phyloP scores from a whole-genome alignment of 768 basidiomycete genomes.

The Lentinula raphanica region DNA sequence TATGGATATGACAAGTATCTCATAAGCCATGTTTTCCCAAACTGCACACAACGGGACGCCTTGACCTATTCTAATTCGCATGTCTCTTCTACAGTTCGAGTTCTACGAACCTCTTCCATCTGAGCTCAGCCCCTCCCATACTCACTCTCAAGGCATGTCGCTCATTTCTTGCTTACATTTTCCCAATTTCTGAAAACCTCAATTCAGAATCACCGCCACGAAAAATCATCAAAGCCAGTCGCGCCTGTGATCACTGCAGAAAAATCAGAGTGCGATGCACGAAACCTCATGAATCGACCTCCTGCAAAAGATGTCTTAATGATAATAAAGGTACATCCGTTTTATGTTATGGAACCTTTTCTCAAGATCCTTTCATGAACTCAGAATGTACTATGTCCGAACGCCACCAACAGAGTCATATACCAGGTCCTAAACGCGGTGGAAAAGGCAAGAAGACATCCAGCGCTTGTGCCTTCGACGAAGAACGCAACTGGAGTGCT shows the following conservation, averaged over 20 bases:
- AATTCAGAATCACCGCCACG: too few species aligned
- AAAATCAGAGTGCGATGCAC: not conserved
- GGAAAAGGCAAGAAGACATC: not conserved
- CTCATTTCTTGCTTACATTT: too few species aligned
- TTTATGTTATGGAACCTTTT: not conserved
- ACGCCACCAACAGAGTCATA: not conserved
- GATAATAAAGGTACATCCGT: not conserved
- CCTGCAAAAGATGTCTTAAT: not conserved
- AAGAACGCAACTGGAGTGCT: not conserved
- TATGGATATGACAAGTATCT: too few species aligned
- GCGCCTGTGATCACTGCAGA: not conserved
- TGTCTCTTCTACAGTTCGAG: too few species aligned
- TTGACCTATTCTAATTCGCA: too few species aligned
- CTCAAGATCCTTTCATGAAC: not conserved
- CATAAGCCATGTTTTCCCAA: too few species aligned
- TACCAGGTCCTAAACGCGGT: not conserved
- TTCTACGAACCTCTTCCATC: too few species aligned
- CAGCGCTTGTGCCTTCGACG: not conserved
- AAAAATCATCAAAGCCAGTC: not conserved
- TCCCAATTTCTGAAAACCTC: too few species aligned
- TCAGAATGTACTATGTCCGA: not conserved
- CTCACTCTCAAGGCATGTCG: too few species aligned
- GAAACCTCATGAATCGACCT: not conserved
- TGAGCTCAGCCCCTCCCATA: too few species aligned
- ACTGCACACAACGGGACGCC: too few species aligned